phyloP scores from a whole-genome alignment of 106 monocot species.

The Vanilla planifolia region DNA sequence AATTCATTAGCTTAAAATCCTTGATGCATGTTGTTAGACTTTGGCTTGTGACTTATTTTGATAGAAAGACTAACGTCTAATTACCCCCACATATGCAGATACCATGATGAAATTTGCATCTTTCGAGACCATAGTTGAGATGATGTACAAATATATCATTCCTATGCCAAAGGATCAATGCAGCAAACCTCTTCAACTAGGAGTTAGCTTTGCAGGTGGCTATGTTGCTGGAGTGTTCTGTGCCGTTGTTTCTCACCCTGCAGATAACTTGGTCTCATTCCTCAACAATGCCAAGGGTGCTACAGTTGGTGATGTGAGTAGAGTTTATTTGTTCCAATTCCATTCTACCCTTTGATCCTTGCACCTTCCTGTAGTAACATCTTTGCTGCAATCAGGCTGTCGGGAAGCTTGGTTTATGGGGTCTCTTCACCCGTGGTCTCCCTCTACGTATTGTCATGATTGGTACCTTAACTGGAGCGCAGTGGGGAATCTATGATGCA shows the following conservation, averaged over 20 bases:
- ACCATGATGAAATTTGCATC: conserved; percentile 90
- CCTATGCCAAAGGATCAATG: conserved; percentile 71
- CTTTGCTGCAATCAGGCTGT: conserved; percentile 37
- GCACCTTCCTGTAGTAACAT: not conserved
- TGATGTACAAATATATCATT: conserved; percentile 62
- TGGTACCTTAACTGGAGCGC: conserved; percentile 65
- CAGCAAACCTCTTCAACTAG: conserved; percentile 65
- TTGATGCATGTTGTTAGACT: too few species aligned
- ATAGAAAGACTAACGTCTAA: too few species aligned
- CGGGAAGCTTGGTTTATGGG: conserved; percentile 66
- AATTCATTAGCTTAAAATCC: too few species aligned
- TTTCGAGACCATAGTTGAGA: conserved; percentile 78
- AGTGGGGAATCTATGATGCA: conserved; percentile 75
- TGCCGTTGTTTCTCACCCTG: conserved; percentile 69
- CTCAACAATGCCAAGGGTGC: conserved; percentile 80
- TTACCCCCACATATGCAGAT: conserved; percentile 37
- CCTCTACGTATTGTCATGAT: conserved; percentile 76
- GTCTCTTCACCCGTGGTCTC: conserved; percentile 71
- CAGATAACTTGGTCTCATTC: conserved; percentile 78
- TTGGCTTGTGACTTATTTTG: too few species aligned
- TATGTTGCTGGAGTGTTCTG: conserved; percentile 77
- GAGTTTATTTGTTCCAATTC: not conserved
- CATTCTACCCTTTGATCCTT: not conserved
- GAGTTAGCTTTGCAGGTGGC: conserved; percentile 74
- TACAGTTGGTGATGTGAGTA: conserved; percentile 61